Evolutionary conservation across 768 basidiomycete species (phyloP).

Genomic region (Podaxis rugospora): DNA sequence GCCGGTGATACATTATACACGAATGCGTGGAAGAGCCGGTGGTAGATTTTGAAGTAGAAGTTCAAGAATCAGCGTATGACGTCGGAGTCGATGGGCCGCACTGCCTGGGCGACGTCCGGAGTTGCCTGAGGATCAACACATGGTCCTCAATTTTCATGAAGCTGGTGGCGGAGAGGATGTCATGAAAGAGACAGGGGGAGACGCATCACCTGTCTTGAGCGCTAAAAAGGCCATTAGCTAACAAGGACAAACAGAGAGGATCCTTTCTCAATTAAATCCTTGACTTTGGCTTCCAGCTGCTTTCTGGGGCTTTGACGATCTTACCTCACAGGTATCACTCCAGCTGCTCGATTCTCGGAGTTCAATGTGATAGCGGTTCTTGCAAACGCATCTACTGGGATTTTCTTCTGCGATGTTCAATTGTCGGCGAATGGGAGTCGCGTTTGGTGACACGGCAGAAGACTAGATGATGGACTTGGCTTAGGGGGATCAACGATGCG

Average conservation of each 20-base stretch:
- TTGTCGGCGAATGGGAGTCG: neutral
- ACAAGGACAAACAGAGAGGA: neutral
- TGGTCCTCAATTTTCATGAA: neutral
- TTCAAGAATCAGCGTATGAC: neutral
- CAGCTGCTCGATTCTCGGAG: neutral
- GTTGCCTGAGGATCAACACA: neutral
- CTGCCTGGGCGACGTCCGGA: neutral
- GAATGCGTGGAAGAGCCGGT: neutral
- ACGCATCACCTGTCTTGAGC: neutral
- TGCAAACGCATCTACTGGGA: neutral
- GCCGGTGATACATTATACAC: neutral
- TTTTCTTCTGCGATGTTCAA: neutral
- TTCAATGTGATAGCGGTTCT: neutral
- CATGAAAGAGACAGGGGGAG: neutral
- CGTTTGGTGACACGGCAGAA: constrained; percentile 5
- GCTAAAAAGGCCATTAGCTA: neutral
- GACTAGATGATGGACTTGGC: neutral
- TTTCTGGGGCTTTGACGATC: neutral
- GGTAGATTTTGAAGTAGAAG: neutral
- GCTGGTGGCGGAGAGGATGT: neutral
- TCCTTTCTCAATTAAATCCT: neutral
- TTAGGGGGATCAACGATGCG: constrained; percentile 2
- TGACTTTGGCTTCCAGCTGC: neutral
- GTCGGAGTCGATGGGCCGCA: neutral
- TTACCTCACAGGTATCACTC: neutral